Percentiles rank a stretch among this genome's conserved stretches.
phyloP scores from a whole-genome alignment of 1,139 yeast species.

The Candida dubliniensis region DNA sequence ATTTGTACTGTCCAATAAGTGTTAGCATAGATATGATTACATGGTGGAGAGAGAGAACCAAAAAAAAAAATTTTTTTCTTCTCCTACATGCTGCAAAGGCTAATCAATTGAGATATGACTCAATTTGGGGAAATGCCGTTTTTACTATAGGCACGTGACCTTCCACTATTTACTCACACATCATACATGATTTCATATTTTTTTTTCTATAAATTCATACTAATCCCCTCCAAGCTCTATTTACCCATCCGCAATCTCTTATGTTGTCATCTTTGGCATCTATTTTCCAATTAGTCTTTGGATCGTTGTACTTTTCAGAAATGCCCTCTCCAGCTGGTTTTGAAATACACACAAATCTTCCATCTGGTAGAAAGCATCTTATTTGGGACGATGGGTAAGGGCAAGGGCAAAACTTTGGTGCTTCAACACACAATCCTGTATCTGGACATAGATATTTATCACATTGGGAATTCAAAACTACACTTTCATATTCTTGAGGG shows the following conservation, averaged over 20 bases:
- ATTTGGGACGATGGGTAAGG: constrained; percentile 83
- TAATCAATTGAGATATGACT: constrained; percentile 7
- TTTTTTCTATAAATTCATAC: constrained; percentile 18
- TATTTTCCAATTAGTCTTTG: constrained; percentile 49
- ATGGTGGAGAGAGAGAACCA: background rate
- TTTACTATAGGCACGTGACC: constrained; percentile 12
- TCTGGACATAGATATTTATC: constrained; percentile 77
- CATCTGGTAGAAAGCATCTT: constrained; percentile 74
- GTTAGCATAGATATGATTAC: constrained; percentile 15
- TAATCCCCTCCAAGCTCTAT: constrained; percentile 49
- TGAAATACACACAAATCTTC: constrained; percentile 73
- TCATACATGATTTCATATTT: background rate
- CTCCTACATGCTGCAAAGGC: background rate
- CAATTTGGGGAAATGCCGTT: constrained; percentile 9
- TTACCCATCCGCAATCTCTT: constrained; percentile 81
- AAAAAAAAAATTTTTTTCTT: constrained; percentile 7
- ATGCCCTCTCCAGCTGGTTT: constrained; percentile 60
- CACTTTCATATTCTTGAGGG: constrained; percentile 31
- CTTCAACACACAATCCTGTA: constrained; percentile 72
- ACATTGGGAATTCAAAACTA: constrained; percentile 48
- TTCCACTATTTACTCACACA: background rate
- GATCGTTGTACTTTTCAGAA: constrained; percentile 43
- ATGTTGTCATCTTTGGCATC: constrained; percentile 53
- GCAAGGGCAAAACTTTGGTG: constrained; percentile 80
- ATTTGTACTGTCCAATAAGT: constrained; percentile 12